Evolutionary conservation across 305 asterid genomes (phyloP), one percentile per base, ranked within the genome.

Genomic region (Stenogyne calaminthoides): DNA sequence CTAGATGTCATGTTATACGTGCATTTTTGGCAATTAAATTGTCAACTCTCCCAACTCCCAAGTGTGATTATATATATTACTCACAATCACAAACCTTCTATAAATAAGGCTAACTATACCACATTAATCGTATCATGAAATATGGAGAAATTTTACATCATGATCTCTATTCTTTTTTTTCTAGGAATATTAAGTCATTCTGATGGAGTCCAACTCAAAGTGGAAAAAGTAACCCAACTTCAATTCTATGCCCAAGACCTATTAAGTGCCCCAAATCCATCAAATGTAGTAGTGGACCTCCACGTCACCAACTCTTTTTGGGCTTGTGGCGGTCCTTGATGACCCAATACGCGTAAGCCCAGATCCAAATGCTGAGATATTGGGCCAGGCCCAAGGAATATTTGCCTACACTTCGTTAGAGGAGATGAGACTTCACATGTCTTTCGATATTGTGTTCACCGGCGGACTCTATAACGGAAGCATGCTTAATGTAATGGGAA

Each of bases 211-310:
- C 29, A 25, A 25, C 1, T 25, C 29, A 3, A 3, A 3, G 2
- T 1, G 29, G 29, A 73, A 36, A 83, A 74, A 20, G 34, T 69
- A 12, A 81, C 88, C 18, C 44, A 70, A 1, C 72, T 85, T 11
- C 82, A 78, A 2, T 64, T 80, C 44, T 84, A 78, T 37, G 80
- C 76, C 12, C 89, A 83, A 12, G 86, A 85, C 71, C 63, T 64
- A 9, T 36, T 83, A 0, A 61, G 25, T 14, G 80, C 78, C 8
- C 80, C 76, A 14, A 83, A 19, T 16, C 79, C 82, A 16, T 44
- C 90, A 14, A 81, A 44, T 20, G 46, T 70, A 0, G 2, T 0
- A 3, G 83, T 81, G 60, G 86, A 82, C 81, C 5, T 1, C 8
- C 7, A 9, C 37, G 14, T 73, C 80, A 8, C 78, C 82, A 3